Conservation (phyloP, 208 protist genomes). For the Vickermania spadyakhi region DNA sequence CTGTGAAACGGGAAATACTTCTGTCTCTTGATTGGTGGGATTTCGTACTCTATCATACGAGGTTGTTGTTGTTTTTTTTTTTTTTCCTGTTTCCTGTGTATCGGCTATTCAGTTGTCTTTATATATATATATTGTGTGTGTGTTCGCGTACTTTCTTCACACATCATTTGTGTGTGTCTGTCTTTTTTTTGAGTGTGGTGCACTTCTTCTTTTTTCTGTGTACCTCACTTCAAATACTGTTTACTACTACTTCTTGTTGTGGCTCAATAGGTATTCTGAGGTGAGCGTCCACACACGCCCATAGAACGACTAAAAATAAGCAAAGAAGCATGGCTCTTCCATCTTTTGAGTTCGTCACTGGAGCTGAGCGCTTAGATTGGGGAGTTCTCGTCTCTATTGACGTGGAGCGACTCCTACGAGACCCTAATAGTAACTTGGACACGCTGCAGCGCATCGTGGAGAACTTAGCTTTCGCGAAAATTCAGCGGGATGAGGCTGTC, state of each 20-base stretch:
- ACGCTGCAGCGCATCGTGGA: slow-evolving; percentile 82
- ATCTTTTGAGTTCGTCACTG: slow-evolving; percentile 70
- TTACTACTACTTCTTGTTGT: no score
- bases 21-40: no score
- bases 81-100: no score
- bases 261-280: no score
- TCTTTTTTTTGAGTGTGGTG: not conserved
- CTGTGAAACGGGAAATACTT: no score
- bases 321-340: slow-evolving; percentile 10
- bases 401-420: slow-evolving; percentile 61
- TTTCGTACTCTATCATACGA: no score
- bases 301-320: not conserved
- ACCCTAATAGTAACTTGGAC: slow-evolving; percentile 58
- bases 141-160: no score
- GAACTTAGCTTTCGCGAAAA: slow-evolving; percentile 80
- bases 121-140: no score
- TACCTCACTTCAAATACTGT: not conserved
- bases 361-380: slow-evolving; percentile 86
- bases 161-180: slow-evolving; percentile 6
- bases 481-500: slow-evolving; percentile 80
- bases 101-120: no score
- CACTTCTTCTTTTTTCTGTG: not conserved
- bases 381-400: slow-evolving; percentile 83
- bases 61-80: no score
- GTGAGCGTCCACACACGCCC: no score